phyloP scores from a whole-genome alignment of 1,139 yeast genomes.

The Nematodospora anomalae region DNA sequence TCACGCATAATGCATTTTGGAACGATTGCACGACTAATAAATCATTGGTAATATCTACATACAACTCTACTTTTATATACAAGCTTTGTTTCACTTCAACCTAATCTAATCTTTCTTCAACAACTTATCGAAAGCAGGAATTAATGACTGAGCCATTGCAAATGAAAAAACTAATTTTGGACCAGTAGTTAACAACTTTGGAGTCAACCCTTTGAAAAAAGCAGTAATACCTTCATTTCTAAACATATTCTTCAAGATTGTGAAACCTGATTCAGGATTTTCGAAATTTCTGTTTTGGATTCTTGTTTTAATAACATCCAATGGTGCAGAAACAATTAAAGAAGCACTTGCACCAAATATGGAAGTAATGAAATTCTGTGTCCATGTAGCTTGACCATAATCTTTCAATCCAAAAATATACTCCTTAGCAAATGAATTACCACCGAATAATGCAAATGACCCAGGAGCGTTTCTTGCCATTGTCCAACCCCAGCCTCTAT shows the following conservation, averaged over 20 bases:
- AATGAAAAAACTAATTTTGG: constrained; percentile 96
- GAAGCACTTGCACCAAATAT: constrained; percentile 98
- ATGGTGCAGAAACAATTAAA: constrained; percentile 93
- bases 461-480: constrained; percentile 99
- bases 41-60: no score
- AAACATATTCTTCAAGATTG: constrained; percentile 88
- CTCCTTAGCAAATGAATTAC: constrained; percentile 98
- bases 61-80: no score
- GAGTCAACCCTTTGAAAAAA: constrained; percentile 97
- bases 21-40: no score
- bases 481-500: constrained; percentile 99
- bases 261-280: constrained; percentile 91
- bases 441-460: constrained; percentile 95
- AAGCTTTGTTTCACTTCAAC: not conserved
- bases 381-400: constrained; percentile 90
- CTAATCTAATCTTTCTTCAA: constrained; percentile 21
- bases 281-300: constrained; percentile 96
- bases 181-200: constrained; percentile 94
- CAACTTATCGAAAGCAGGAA: constrained; percentile 87
- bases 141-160: constrained; percentile 93
- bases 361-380: constrained; percentile 93
- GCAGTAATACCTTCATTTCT: constrained; percentile 85
- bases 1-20: no score
- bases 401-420: constrained; percentile 84
- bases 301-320: constrained; percentile 97